phyloP scores from a whole-genome alignment of 768 basidiomycete species.

The Phlebiopsis gigantea region DNA sequence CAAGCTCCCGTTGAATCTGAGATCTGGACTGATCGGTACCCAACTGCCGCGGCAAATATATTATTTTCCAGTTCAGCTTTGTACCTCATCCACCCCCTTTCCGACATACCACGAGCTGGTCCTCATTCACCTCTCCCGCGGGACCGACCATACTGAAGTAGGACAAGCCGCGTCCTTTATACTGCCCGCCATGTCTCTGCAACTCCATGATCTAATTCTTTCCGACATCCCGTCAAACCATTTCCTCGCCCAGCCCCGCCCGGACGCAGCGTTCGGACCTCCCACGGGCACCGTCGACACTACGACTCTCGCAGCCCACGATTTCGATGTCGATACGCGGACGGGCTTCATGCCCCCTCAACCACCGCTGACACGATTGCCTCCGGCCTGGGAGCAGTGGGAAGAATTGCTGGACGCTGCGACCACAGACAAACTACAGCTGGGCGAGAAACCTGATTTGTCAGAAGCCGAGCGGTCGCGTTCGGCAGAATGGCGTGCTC shows the following conservation, averaged over 20 bases:
- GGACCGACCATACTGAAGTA: neutral
- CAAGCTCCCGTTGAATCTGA: too few species aligned
- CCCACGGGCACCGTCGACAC: slow-evolving; percentile 28
- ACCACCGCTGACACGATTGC: slow-evolving; percentile 61
- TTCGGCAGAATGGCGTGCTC: slow-evolving; percentile 38
- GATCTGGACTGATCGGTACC: neutral
- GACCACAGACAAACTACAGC: slow-evolving; percentile 41
- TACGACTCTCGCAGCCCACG: slow-evolving; percentile 33
- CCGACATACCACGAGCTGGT: neutral
- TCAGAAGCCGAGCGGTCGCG: slow-evolving; percentile 26
- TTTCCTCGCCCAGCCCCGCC: slow-evolving; percentile 32
- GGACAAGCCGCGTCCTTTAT: neutral
- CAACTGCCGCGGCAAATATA: neutral
- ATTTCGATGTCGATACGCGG: slow-evolving; percentile 84
- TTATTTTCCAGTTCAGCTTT: neutral
- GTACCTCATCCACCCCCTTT: slow-evolving; percentile 1
- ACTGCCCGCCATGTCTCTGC: slow-evolving; percentile 37
- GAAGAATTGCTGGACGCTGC: slow-evolving; percentile 55
- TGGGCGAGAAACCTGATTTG: slow-evolving; percentile 34
- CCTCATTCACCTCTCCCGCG: neutral
- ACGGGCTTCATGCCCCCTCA: slow-evolving; percentile 91
- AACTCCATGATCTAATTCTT: slow-evolving; percentile 9
- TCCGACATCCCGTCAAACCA: slow-evolving; percentile 21
- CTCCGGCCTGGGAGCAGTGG: slow-evolving; percentile 64
- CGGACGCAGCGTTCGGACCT: slow-evolving; percentile 22